Evolutionary conservation across 805 yeast genomes (phyloP), one percentile per base, ranked within the genome.

Genomic region (Saturnispora dispora): DNA sequence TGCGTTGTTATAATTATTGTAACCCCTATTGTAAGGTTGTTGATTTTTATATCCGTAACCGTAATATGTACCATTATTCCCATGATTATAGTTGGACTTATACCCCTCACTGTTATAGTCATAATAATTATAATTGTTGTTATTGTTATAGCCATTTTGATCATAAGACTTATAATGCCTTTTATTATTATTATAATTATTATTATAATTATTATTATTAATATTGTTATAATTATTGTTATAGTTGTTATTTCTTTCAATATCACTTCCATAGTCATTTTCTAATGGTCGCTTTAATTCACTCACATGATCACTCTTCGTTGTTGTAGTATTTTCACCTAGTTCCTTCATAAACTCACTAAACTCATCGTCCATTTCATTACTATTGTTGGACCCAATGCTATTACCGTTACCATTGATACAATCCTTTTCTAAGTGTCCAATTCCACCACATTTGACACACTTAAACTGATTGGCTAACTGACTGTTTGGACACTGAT

Each of bases 371-470:
- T 78, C 82, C 37, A 76, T 74, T 28, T 52, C 54, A 18, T 51
- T 56, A 45, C 28, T 25, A 25, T 25, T 25, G 28, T 47, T 45
- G 30, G 53, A 25, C 28, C 28, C 58, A 39, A 52, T 60, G 28
- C 55, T 48, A n/a, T 67, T 65, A 36, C 68, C 69, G 8, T 18
- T 8, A 22, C 33, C 33, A 5, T 36, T 27, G 6, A 13, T 78
- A 74, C 99, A 93, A 67, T 93, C 98, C 52, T 88, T 74, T 1
- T 95, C 90, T 55, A 82, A 80, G 68, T 91, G 98, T 1, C 98
- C 99, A 27, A 76, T 71, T 49, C 77, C 77, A 1, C 95, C 95
- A 75, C 98, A 91, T 15, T 72, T 73, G 30, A 80, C 73, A 69
- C 98, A 93, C 15, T 82, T 76, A 42, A 91, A 71, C 45, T 63